Evolutionary conservation across 2,329 filamentous ascomycete species (phyloP).

Genomic region (Scedosporium aurantiacum): DNA sequence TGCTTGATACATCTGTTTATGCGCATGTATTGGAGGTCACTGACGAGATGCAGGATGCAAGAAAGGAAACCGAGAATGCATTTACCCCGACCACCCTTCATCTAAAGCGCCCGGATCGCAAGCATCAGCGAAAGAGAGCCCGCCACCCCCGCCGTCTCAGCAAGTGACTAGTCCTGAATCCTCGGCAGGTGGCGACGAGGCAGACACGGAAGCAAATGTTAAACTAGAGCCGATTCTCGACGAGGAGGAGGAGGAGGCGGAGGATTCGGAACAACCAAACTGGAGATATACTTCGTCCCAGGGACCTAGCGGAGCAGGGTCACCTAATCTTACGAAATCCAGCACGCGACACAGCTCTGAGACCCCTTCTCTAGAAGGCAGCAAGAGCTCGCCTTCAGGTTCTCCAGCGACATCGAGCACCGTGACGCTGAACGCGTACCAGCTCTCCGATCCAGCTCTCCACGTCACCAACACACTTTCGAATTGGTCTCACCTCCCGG

Average conservation of each 20-base stretch:
- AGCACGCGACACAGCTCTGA: constrained; percentile 38
- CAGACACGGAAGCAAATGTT: constrained; percentile 26
- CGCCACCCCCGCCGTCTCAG: constrained; percentile 22
- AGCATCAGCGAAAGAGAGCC: not conserved
- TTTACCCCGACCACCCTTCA: constrained; percentile 63
- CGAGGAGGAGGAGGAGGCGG: constrained; percentile 40
- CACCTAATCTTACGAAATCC: constrained; percentile 22
- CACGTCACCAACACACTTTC: constrained; percentile 13
- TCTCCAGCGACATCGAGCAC: constrained; percentile 32
- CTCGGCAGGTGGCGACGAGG: constrained; percentile 41
- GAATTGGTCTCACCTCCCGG: constrained; percentile 48
- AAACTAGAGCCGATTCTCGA: constrained; percentile 44
- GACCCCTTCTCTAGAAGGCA: constrained; percentile 39
- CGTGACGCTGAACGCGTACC: constrained; percentile 15
- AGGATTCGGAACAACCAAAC: constrained; percentile 12
- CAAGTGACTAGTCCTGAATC: constrained; percentile 40
- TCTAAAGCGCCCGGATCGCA: constrained; percentile 1
- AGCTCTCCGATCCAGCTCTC: constrained; percentile 7
- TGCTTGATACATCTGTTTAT: too few relatives aligned
- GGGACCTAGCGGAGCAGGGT: constrained; percentile 26
- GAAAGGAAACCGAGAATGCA: constrained; percentile 83
- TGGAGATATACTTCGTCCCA: constrained; percentile 10
- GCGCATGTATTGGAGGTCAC: not conserved
- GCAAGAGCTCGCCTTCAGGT: constrained; percentile 39
- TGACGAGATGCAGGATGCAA: constrained; percentile 55